phyloP scores from a whole-genome alignment of 805 yeast species.

The Wickerhamiella australiensis region DNA sequence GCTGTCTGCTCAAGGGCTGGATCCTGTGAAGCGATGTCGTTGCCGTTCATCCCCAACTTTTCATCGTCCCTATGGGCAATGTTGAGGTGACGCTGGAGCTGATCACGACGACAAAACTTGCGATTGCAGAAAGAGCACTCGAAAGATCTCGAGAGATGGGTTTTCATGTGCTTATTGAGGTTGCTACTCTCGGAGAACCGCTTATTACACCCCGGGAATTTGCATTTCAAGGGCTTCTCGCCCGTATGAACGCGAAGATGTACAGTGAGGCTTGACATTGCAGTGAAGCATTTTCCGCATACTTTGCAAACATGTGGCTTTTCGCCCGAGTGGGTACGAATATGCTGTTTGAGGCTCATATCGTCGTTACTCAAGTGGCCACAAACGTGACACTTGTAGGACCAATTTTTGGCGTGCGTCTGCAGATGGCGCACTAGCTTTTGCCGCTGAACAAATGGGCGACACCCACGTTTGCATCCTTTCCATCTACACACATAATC shows the following conservation, averaged over 20 bases:
- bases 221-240: slow-evolving; percentile 79
- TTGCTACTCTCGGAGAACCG: slow-evolving; percentile 83
- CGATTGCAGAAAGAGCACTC: slow-evolving; percentile 18
- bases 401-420: slow-evolving; percentile 76
- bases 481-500: slow-evolving; percentile 78
- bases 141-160: slow-evolving; percentile 37
- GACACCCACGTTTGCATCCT: slow-evolving; percentile 52
- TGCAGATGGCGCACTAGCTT: slow-evolving; percentile 77
- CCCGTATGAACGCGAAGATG: slow-evolving; percentile 84
- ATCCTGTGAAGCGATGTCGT: not conserved
- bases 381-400: slow-evolving; percentile 62
- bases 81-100: slow-evolving; percentile 20
- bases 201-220: slow-evolving; percentile 65
- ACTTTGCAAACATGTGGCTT: slow-evolving; percentile 64
- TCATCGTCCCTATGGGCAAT: not conserved
- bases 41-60: no score
- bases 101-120: slow-evolving; percentile 22
- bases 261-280: slow-evolving; percentile 68
- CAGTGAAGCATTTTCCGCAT: slow-evolving; percentile 72
- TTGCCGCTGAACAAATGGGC: slow-evolving; percentile 68
- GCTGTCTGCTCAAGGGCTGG: not conserved
- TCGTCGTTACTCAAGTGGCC: slow-evolving; percentile 63
- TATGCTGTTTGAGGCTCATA: slow-evolving; percentile 66
- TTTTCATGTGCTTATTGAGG: slow-evolving; percentile 74
- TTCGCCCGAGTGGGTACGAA: slow-evolving; percentile 79